Percentiles rank a stretch among this genome's conserved stretches.
Conservation (phyloP, 768 basidiomycete species). For the Psilocybe azurescens region DNA sequence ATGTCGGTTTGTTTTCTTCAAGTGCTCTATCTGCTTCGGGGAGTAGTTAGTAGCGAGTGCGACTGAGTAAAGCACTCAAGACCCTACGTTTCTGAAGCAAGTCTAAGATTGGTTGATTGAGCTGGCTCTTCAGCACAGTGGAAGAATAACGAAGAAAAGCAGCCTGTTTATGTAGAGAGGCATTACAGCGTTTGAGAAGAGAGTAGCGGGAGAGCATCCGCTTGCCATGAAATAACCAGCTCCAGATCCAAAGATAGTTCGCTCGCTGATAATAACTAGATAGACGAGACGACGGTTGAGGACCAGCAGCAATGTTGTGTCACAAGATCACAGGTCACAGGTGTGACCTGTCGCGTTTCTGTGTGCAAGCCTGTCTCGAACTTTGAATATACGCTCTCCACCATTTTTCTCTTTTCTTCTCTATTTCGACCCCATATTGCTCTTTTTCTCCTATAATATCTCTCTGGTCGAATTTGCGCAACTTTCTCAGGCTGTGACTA, state of each 20-base stretch:
- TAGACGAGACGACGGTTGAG: neutral
- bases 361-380: conserved; percentile 13
- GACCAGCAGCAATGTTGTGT: neutral
- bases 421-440: neutral
- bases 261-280: neutral
- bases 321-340: conserved; percentile 20
- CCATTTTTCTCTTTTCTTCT: conserved; percentile 2
- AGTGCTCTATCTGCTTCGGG: conserved; percentile 44
- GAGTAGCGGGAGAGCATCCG: conserved; percentile 28
- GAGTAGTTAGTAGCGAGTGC: neutral
- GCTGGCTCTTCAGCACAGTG: conserved; percentile 12
- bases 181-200: conserved; percentile 18
- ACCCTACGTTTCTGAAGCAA: conserved; percentile 48
- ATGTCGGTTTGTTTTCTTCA: conserved; percentile 38
- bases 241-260: neutral
- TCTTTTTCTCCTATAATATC: conserved; percentile 3
- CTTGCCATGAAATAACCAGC: conserved; percentile 23
- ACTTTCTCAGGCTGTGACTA: neutral
- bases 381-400: conserved; percentile 6
- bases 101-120: conserved; percentile 35
- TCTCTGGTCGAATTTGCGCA: neutral
- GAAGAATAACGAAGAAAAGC: conserved; percentile 9
- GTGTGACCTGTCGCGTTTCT: conserved; percentile 31
- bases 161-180: conserved; percentile 2
- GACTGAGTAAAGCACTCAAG: neutral